A percentile compares a stretch with the other conserved stretches of the same genome.
These are phyloP conservation scores for Dothideomycetes sp. DNA, from an alignment of 2,329 filamentous ascomycete genomes.

Conservation along the genomic window DNA sequence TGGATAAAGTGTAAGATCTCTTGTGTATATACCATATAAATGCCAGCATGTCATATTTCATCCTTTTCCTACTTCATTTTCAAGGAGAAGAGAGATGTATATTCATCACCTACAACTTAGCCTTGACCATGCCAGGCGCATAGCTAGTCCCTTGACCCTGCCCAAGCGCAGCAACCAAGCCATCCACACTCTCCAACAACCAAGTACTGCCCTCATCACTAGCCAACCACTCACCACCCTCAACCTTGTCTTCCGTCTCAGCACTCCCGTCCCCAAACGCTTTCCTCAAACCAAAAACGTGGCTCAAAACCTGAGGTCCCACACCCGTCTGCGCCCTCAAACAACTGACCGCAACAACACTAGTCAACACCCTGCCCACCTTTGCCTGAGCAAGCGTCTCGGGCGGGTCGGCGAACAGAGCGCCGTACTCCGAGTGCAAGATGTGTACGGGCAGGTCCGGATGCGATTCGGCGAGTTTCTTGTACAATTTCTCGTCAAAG, in stretches of 20 bases:
- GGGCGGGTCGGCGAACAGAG: conserved; percentile 60
- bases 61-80: too few relatives aligned
- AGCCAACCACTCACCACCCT: conserved; percentile 54
- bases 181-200: conserved; percentile 54
- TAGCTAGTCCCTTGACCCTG: conserved; percentile 45
- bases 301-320: conserved; percentile 70
- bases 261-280: conserved; percentile 58
- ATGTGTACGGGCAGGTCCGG: conserved; percentile 78
- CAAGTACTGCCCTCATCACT: conserved; percentile 56
- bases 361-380: conserved; percentile 63
- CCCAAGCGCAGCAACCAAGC: conserved; percentile 44
- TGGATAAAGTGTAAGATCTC: too few relatives aligned
- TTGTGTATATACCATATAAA: too few relatives aligned
- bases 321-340: conserved; percentile 72
- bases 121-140: conserved; percentile 41
- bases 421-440: conserved; percentile 63
- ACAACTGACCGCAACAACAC: conserved; percentile 63
- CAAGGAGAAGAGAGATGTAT: too few relatives aligned
- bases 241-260: conserved; percentile 42
- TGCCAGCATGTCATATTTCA: too few relatives aligned
- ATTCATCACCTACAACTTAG: conserved; percentile 29
- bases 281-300: conserved; percentile 73
- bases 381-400: conserved; percentile 30
- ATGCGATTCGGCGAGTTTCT: conserved; percentile 64
- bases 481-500: conserved; percentile 61